Evolutionary conservation across 805 yeast species (phyloP), one percentile per base, ranked within the genome.

Genomic region (Saccharomycopsis selenospora): DNA sequence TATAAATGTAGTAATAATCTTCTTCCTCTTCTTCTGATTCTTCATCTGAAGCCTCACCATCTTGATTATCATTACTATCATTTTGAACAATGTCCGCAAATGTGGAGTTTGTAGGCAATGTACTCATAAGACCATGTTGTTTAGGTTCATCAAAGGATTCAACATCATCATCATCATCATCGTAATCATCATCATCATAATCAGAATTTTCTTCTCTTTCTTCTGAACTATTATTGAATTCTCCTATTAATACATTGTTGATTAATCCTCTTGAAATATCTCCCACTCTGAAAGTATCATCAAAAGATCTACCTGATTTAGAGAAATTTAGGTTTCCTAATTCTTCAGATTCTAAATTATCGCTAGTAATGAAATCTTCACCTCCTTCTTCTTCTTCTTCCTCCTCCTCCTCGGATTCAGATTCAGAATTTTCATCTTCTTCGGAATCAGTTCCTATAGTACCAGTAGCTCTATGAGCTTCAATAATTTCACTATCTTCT

Each of bases 91-190:
- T 33, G 10, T 33, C 38, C 4, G 18, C 55, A 22, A 52, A 43
- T 28, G 53, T 52, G 3, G 55, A 52, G 11, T 46, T 36, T 7
- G 55, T 49, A 6, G 55, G 55, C 27, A 52, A 45, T 11, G 55
- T 49, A 25, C 55, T 52, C 55, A 52, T 52, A 2, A 52, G 29
- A 5, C 53, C 55, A 30, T 52, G 55, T 40, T 52, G 55, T 30
- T 47, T 49, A 8, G 55, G 55, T 36, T 52, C 55, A 38, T 52
- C 55, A 47, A 52, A 52, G n/a, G 50, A 47, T 20, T 40, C 50
- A 18, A 48, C 50, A 28, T 52, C 55, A 4, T 40, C 47, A 10
- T 45, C 48, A 40, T 52, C 56, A 6, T 57, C 58, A 8, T 45
- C 50, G 14, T 48, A 50, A 18, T 24, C 46, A 13, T 46, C 52